Conservation (phyloP, 768 basidiomycete species). For the Auriscalpium microsporum region DNA sequence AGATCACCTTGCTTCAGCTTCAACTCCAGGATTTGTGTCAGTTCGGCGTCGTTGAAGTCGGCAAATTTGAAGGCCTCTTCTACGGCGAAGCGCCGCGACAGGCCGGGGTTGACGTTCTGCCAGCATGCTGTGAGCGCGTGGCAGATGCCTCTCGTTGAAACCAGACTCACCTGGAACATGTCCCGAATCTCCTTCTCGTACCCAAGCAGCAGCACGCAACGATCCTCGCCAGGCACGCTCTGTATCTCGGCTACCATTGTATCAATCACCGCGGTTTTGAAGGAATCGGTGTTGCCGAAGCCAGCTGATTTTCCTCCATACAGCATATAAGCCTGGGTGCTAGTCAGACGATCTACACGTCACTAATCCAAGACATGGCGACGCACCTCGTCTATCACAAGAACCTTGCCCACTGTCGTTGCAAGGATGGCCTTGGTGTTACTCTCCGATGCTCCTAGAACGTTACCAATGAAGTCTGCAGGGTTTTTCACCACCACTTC, state of each 20-base stretch:
- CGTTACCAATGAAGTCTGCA: constrained; percentile 55
- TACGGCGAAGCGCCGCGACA: constrained; percentile 57
- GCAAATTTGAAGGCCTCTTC: constrained; percentile 65
- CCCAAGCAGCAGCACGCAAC: constrained; percentile 57
- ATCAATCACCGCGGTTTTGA: constrained; percentile 63
- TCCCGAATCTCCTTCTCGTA: constrained; percentile 62
- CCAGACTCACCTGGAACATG: constrained; percentile 57
- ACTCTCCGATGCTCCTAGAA: constrained; percentile 51
- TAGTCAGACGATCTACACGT: not conserved
- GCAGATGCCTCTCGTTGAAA: not conserved
- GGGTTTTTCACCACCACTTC: constrained; percentile 68
- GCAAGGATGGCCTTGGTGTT: constrained; percentile 58
- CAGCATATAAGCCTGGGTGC: constrained; percentile 55
- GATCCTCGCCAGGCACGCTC: constrained; percentile 58
- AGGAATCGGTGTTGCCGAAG: constrained; percentile 33
- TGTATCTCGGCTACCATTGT: constrained; percentile 71
- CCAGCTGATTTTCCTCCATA: constrained; percentile 36
- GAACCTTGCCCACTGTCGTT: constrained; percentile 52
- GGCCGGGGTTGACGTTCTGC: constrained; percentile 66
- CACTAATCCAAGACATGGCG: not conserved
- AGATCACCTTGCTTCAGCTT: constrained; percentile 55
- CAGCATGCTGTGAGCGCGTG: not conserved
- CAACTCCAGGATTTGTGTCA: constrained; percentile 41
- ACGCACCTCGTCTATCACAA: constrained; percentile 61
- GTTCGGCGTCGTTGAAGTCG: constrained; percentile 48